These are phyloP conservation scores for Saccharomycopsis javanensis DNA, from an alignment of 805 yeast species.

Conservation along the genomic window DNA sequence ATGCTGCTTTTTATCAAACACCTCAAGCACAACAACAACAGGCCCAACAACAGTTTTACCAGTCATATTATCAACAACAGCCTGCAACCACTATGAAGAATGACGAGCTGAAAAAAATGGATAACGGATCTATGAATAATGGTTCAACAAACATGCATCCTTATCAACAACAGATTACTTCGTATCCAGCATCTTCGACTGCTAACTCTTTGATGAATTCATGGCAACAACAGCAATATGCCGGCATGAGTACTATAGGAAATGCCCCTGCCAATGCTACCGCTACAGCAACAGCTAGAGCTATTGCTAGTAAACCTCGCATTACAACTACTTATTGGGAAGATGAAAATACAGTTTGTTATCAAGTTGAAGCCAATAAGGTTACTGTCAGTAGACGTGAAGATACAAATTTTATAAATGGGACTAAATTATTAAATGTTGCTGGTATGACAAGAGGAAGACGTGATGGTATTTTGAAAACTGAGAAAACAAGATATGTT, in stretches of 20 bases:
- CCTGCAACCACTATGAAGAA: not conserved
- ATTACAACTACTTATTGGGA: constrained; percentile 89
- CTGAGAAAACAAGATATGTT: constrained; percentile 67
- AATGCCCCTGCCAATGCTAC: not conserved
- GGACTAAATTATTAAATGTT: constrained; percentile 72
- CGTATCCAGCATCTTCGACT: not conserved
- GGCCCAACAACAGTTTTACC: not conserved
- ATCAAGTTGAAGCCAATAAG: constrained; percentile 77
- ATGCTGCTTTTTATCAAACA: not conserved
- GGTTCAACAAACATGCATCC: not conserved
- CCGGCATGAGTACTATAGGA: not conserved
- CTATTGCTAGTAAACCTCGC: constrained; percentile 33
- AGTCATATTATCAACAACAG: constrained; percentile 1
- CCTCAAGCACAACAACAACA: constrained; percentile 1
- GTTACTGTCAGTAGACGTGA: constrained; percentile 76
- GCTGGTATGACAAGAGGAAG: constrained; percentile 85
- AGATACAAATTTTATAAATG: constrained; percentile 78
- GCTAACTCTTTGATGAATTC: not conserved
- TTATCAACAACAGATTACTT: not conserved
- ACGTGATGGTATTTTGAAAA: constrained; percentile 73
- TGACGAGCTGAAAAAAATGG: not conserved
- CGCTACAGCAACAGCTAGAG: not conserved
- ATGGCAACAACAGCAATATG: constrained; percentile 1
- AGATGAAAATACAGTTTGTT: constrained; percentile 75
- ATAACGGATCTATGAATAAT: not conserved